Evolutionary conservation across 2,329 filamentous ascomycete genomes (phyloP), one percentile per base, ranked within the genome.

Genomic region (Colletotrichum sp.): DNA sequence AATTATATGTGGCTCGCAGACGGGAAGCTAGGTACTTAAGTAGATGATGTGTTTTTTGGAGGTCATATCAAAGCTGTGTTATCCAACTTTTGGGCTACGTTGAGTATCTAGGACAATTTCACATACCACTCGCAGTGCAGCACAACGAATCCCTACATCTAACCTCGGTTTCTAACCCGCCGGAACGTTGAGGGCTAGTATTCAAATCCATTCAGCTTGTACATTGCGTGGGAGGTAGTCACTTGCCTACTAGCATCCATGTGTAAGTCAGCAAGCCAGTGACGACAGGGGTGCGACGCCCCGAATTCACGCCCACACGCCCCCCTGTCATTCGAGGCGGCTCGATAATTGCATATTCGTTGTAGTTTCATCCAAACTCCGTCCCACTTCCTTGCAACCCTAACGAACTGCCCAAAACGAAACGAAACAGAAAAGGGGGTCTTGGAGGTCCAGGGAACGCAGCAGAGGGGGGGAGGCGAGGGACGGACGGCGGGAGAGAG

Each of bases 341-440:
- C 8, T 34, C 63, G 73, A 21, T 72, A 72, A 36, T 55, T 67
- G 12, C 70, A 75, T 72, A 75, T 38, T 28, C 73, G 30, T 57
- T 26, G 16, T 73, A 72, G 55, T 28, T 36, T 67, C 69, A 75
- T 67, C 60, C 63, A 63, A 48, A 57, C 36, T 67, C 16, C 60
- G 34, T 72, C 24, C 32, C 32, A 26, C 63, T 58, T 58, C 69
- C 73, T 72, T 72, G 73, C 69, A 75, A 75, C 73, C 69, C 73
- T 75, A 64, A 75, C 38, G 69, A 75, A 72, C 55, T 63, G 69
- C 55, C 72, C 55, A 61, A 75, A 75, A 75, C 69, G 57, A 68
- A 75, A 72, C 73, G 73, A 72, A 75, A 75, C 73, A 26, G 69
- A 72, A 67, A 36, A 28, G 52, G 57, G 32, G 72, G 58, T 36